Evolutionary conservation across 371 early-diverging fungal genomes (phyloP).

Genomic region (Apophysomyces ossiformis): DNA sequence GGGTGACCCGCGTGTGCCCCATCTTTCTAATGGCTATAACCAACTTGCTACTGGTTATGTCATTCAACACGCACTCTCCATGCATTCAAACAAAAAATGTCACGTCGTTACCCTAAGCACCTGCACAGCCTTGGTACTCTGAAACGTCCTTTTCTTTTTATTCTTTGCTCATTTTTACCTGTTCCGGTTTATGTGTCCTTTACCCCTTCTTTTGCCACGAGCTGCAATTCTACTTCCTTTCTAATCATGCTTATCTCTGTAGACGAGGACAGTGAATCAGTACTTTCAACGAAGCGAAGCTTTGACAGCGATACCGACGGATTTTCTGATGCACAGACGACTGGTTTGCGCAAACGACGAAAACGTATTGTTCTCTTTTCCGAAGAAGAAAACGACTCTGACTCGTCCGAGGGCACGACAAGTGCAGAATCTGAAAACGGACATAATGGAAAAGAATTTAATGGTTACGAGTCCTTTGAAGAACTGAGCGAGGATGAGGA

Average conservation of each 20-base stretch:
- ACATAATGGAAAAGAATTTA: conserved; percentile 12
- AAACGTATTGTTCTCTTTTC: conserved; percentile 26
- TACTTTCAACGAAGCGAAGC: conserved; percentile 8
- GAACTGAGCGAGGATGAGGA: conserved; percentile 30
- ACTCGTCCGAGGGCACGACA: neutral
- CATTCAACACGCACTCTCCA: neutral
- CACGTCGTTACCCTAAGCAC: conserved; percentile 2
- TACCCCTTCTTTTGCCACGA: conserved; percentile 5
- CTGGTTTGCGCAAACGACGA: conserved; percentile 25
- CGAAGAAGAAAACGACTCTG: conserved; percentile 25
- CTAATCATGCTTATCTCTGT: neutral
- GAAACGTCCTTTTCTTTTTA: neutral
- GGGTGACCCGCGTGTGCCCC: conserved; percentile 4
- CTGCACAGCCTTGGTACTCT: conserved; percentile 8
- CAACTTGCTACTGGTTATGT: conserved; percentile 1
- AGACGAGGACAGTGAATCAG: conserved; percentile 9
- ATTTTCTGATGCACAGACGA: neutral
- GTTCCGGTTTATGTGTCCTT: neutral
- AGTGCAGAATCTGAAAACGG: conserved; percentile 8
- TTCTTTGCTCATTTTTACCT: neutral
- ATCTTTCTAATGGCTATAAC: neutral
- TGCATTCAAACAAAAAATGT: neutral
- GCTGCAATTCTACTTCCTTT: neutral
- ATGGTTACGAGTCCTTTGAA: conserved; percentile 27
- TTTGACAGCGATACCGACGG: conserved; percentile 3